A percentile compares a stretch with the other conserved stretches of the same genome.
Evolutionary conservation across 139 green algal species (phyloP).

Genomic region (Picochlorum sp.): DNA sequence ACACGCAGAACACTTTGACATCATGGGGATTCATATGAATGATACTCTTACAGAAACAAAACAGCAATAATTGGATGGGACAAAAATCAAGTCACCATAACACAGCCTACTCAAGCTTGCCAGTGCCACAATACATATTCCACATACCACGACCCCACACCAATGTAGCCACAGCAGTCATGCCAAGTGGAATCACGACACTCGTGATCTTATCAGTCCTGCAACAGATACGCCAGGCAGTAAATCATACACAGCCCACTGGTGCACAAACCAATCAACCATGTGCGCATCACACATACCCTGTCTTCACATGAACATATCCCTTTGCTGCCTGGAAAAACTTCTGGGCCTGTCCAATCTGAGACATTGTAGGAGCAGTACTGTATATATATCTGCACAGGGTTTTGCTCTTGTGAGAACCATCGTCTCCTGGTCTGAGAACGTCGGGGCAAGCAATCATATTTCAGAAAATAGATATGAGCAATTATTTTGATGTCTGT

Average conservation of each 20-base stretch:
- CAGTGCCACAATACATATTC: constrained; percentile 8
- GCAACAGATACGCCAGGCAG: not conserved
- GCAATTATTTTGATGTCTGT: too few species aligned
- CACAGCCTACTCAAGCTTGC: constrained; percentile 7
- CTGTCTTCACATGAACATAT: constrained; percentile 2
- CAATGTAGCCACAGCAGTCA: constrained; percentile 2
- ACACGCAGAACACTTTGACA: too few species aligned
- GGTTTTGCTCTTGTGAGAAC: too few species aligned
- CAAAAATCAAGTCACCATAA: not conserved
- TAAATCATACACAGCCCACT: not conserved
- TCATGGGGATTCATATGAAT: too few species aligned
- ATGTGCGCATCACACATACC: not conserved
- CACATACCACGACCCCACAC: not conserved
- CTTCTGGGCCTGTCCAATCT: constrained; percentile 8
- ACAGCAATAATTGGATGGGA: too few species aligned
- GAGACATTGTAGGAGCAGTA: not conserved
- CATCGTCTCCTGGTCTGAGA: too few species aligned
- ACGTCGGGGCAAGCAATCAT: too few species aligned
- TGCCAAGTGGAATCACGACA: constrained; percentile 3
- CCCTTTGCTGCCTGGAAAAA: constrained; percentile 1
- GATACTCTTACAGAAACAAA: too few species aligned
- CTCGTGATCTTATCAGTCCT: constrained; percentile 5
- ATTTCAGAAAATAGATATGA: too few species aligned
- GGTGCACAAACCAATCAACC: not conserved
- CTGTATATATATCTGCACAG: too few species aligned